Base-by-base conservation (phyloP, 495 filamentous ascomycete species). In the Aspergillus hancockii region DNA sequence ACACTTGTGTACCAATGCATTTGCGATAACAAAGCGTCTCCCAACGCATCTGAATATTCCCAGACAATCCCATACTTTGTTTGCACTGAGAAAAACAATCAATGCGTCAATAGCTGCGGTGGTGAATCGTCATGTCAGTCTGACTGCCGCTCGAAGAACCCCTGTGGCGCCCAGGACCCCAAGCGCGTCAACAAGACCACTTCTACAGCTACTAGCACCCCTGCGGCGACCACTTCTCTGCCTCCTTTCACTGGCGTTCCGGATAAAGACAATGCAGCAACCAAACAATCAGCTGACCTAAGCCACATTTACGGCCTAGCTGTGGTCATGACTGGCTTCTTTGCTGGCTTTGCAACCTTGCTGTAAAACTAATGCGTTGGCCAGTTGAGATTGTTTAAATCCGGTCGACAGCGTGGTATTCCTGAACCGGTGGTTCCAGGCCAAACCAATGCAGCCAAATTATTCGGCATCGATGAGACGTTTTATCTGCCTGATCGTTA, bases 51-150 rank as follows among this genome's bases (percentile, higher is more conserved):
- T 63, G 81, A 96, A 70, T 97, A 90, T 81, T 89, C 89, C 21
- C 83, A 89, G 67, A 97, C 92, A 6, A 82, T 97, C 30, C 90
- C 92, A 8, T 97, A 88, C 82, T 92, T 85, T 75, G 78, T 88
- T 61, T 97, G 92, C 82, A 84, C 82, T 14, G 81, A 88, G 69
- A 83, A 81, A 73, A 86, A 84, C 64, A 85, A 76, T 68, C 78
- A 93, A 63, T 97, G 91, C 67, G 88, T 89, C 3, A 65, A 61
- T 8, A 73, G 62, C 54, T 95, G 92, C 74, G 12, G 56, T 13
- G 69, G 71, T 34, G 73, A 89, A 71, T 84, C 81, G 58, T 32
- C 61, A 36, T 96, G 91, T 67, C 76, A 85, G 47, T 75, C 73
- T 46, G 55, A 71, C 23, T 97, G 92, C 80, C 84, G 86, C 61